Evolutionary conservation across 108 stramenopile genomes (phyloP).

Genomic region (Skeletonema costatum): DNA sequence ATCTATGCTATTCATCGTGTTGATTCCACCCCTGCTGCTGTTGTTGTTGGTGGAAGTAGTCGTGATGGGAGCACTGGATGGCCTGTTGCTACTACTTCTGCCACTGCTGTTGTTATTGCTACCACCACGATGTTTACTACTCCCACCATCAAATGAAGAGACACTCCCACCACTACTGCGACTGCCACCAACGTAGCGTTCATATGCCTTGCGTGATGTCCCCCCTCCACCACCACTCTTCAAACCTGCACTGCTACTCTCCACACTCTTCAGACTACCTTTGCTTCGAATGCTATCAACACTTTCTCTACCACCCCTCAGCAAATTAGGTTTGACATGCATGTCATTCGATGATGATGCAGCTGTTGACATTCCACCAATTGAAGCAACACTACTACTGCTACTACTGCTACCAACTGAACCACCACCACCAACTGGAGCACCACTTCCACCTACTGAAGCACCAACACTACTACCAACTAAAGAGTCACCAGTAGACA

Average conservation of each 20-base stretch:
- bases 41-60: background rate
- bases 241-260: background rate
- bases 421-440: background rate
- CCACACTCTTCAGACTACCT: background rate
- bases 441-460: background rate
- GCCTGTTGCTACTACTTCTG: background rate
- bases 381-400: no score
- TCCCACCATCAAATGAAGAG: background rate
- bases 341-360: no score
- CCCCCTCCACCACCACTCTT: background rate
- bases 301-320: background rate
- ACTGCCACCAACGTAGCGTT: background rate
- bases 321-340: no score
- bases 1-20: background rate
- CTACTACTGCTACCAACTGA: no score
- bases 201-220: background rate
- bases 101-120: background rate
- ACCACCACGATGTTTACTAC: background rate
- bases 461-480: background rate
- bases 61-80: background rate
- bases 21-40: background rate
- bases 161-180: background rate
- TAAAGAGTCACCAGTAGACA: background rate
- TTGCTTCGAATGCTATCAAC: background rate
- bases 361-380: no score